Base-by-base conservation (phyloP, 2,329 filamentous ascomycete genomes). In the Cladophialophora carrionii region DNA sequence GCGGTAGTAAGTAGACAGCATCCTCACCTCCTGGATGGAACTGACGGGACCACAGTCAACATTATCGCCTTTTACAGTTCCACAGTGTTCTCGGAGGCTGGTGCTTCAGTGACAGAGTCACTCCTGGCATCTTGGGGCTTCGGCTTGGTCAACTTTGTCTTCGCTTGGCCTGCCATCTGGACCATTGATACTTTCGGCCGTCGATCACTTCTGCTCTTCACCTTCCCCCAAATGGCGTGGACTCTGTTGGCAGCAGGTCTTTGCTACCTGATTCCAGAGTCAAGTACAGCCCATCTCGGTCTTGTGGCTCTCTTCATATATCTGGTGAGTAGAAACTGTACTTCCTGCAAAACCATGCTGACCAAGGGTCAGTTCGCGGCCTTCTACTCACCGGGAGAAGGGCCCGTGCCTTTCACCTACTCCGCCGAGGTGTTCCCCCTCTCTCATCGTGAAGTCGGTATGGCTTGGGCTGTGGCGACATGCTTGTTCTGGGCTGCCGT, bases 31-130 rank as follows among this genome's bases (percentile, higher is more conserved):
- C 49, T 53, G 61, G 75, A 7, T 73, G 75, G 2, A 72, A 69
- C 8, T 71, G 74, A 73, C 60, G 73, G 75, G 1, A 72, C 76
- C 54, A 73, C 74, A 65, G 65, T 68, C 59, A 88, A 89, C 72
- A 88, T 90, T 61, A 88, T 73, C 60, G 87, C 87, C 3, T 90
- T 90, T 75, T 91, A 91, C 75, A 88, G 85, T 0, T 85, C 86
- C 7, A 71, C 70, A 4, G 67, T 71, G 10, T 71, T 71, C 52
- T 53, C 31, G 1, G 43, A 70, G 41, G 69, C 67, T 29, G 68
- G 67, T 26, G 70, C 70, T 10, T 68, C 67, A 2, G 53, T 57
- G 43, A 71, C 65, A 6, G 53, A 70, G 6, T 70, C 69, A 14
- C 64, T 71, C 3, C 51, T 71, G 29, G 70, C 69, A 7, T 71